phyloP scores from a whole-genome alignment of 23 red algal genomes.

The Gracilaria gracilis region DNA sequence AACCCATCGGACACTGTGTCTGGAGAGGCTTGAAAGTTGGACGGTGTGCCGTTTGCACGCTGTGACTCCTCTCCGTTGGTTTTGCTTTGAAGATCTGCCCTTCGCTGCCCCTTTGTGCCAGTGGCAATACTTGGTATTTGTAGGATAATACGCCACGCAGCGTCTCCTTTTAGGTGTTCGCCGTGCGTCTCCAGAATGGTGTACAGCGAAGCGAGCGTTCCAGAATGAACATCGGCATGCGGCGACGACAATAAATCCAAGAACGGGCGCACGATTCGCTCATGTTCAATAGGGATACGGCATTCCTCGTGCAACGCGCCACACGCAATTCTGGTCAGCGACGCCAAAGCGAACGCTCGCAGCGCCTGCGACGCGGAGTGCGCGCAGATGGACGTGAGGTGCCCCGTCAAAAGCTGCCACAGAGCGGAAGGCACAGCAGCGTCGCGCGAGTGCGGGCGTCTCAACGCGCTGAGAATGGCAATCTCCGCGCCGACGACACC shows the following conservation, averaged over 20 bases:
- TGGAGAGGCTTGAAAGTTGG: not conserved
- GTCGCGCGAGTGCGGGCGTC: not conserved
- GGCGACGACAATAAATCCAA: conserved; percentile 49
- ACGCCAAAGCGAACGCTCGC: conserved; percentile 41
- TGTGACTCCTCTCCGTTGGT: not conserved
- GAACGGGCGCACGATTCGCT: conserved; percentile 58
- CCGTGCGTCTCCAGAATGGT: conserved; percentile 48
- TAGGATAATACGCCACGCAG: conserved; percentile 53
- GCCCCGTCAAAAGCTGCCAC: conserved; percentile 68
- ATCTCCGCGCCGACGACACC: conserved; percentile 41
- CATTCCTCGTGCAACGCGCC: conserved; percentile 25
- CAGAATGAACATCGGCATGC: conserved; percentile 41
- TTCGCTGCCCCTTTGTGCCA: conserved; percentile 4
- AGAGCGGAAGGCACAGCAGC: conserved; percentile 16
- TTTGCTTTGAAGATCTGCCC: not conserved
- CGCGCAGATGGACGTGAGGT: conserved; percentile 48
- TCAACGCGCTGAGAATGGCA: conserved; percentile 41
- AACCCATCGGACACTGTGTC: conserved; percentile 67
- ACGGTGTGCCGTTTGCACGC: not conserved
- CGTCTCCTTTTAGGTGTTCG: conserved; percentile 41
- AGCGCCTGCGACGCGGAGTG: conserved; percentile 10
- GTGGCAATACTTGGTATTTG: conserved; percentile 54
- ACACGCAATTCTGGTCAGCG: conserved; percentile 51
- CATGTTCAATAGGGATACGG: conserved; percentile 16
- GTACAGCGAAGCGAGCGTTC: conserved; percentile 46